Evolutionary conservation across 306 rosid species (phyloP).

Genomic region (Hippophae tibetana): DNA sequence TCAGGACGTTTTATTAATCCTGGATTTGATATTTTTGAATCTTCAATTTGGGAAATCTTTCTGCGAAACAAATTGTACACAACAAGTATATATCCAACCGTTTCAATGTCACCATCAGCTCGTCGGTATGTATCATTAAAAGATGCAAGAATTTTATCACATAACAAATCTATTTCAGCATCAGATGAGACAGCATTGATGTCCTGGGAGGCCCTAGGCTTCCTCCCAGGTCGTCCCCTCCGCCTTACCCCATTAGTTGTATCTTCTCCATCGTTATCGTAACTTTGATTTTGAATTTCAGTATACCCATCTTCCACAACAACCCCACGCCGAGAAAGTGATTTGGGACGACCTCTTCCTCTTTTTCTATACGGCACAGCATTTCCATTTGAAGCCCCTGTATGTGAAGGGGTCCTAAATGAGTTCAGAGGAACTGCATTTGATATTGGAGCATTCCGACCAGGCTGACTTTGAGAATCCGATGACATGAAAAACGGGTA

Average conservation of each 20-base stretch:
- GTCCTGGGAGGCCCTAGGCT: not conserved
- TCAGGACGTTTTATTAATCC: slow-evolving; percentile 34
- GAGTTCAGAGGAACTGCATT: slow-evolving; percentile 1
- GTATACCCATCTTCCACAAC: no score
- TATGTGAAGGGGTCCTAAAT: slow-evolving; percentile 5
- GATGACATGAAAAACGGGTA: slow-evolving; percentile 25
- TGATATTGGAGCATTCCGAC: slow-evolving; percentile 14
- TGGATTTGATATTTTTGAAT: slow-evolving; percentile 25
- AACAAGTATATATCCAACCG: slow-evolving; percentile 34
- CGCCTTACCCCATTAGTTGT: no score
- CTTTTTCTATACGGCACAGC: no score
- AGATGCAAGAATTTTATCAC: slow-evolving; percentile 7
- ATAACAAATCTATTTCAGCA: not conserved
- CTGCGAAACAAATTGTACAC: slow-evolving; percentile 44
- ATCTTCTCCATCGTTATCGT: no score
- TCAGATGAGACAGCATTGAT: not conserved
- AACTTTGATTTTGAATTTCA: no score
- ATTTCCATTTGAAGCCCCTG: no score
- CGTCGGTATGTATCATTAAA: slow-evolving; percentile 15
- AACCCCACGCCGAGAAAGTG: no score
- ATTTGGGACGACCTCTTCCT: no score
- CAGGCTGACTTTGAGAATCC: slow-evolving; percentile 24
- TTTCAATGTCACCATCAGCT: slow-evolving; percentile 33
- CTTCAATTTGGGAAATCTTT: slow-evolving; percentile 56
- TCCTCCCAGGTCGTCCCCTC: no score